Percentiles rank a stretch among this genome's conserved stretches.
Evolutionary conservation across 2,329 filamentous ascomycete species (phyloP).

Genomic region (Beauveria bassiana): DNA sequence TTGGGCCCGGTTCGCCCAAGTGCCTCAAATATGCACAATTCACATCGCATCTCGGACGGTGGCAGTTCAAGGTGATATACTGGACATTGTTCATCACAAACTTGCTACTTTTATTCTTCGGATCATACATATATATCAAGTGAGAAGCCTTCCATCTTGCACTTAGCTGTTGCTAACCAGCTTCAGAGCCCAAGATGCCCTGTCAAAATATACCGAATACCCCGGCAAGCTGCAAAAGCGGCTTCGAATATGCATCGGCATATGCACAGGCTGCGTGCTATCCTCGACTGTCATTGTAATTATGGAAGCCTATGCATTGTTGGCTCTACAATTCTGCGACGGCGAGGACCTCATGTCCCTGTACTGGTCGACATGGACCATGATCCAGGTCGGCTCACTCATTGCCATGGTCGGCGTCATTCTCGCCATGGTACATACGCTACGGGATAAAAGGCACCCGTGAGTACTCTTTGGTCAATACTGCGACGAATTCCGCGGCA

Average conservation of each 20-base stretch:
- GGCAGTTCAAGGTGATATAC: conserved; percentile 39
- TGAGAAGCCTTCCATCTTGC: conserved; percentile 17
- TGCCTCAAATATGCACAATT: conserved; percentile 36
- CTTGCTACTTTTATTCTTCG: conserved; percentile 35
- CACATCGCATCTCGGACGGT: conserved; percentile 32
- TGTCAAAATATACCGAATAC: conserved; percentile 29
- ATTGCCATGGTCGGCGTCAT: conserved; percentile 52
- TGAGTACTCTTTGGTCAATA: conserved; percentile 24
- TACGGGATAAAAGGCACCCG: conserved; percentile 44
- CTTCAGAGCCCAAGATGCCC: conserved; percentile 26
- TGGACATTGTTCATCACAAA: conserved; percentile 39
- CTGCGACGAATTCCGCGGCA: not conserved
- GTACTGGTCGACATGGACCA: conserved; percentile 55
- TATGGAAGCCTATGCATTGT: conserved; percentile 46
- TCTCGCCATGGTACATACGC: conserved; percentile 41
- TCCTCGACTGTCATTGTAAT: conserved; percentile 38
- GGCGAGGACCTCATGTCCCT: conserved; percentile 52
- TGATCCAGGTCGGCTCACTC: conserved; percentile 49
- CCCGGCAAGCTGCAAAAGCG: conserved; percentile 26
- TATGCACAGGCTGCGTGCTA: conserved; percentile 36
- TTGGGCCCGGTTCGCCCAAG: conserved; percentile 13
- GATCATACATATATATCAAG: conserved; percentile 34
- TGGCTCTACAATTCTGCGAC: conserved; percentile 51
- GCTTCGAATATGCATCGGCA: conserved; percentile 33
- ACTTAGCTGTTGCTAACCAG: not conserved